Base-by-base conservation (phyloP, 129 eudicot species). In the Tagetes patula region DNA sequence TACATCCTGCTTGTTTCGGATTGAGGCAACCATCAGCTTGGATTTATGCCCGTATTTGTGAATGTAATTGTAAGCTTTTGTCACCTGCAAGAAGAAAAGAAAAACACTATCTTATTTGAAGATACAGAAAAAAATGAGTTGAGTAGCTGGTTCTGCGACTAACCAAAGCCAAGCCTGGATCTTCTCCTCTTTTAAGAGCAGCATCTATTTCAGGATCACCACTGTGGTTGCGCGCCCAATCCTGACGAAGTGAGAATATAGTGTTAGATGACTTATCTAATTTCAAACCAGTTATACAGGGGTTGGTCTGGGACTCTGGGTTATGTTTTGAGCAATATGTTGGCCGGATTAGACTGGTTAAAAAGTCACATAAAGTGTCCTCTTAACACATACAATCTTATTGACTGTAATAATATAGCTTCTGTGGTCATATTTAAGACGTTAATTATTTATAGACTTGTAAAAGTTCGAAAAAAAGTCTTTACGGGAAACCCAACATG, bases 81-180 rank as follows among this genome's bases (percentile, higher is more conserved):
- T 90, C 68, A 91, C 96, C 99, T 95, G 76, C 14, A 77, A 74
- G 39, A 33, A 46, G 63, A 3, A 46, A 11, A 55, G 45, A 34
- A 67, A 39, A 71, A 39, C 47, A 39, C 48, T 61, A 43, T 43
- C 43, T 40, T 32, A 41, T 40, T 9, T 64, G 71, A 41, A 77
- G 46, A 20, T 59, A 69, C 47, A 37, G 5, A 63, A 73, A 39
- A 76, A 36, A 6, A 61, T 10, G 76, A 67, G 67, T 71, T 45
- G 60, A 34, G n/a, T 52, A 32, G 61, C 13, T 55, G 55, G 71
- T 56, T 39, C 13, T 8, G 45, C 65, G 58, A 88, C 90, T 78
- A 66, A 95, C 99, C 99, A 91, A 85, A 81, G 96, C 94, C 89
- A 95, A 79, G 12, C 97, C 99, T 27, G 99, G 99, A 79, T 95